Conservation (phyloP, 306 rosid genomes). For the Phaseolus lunatus region DNA sequence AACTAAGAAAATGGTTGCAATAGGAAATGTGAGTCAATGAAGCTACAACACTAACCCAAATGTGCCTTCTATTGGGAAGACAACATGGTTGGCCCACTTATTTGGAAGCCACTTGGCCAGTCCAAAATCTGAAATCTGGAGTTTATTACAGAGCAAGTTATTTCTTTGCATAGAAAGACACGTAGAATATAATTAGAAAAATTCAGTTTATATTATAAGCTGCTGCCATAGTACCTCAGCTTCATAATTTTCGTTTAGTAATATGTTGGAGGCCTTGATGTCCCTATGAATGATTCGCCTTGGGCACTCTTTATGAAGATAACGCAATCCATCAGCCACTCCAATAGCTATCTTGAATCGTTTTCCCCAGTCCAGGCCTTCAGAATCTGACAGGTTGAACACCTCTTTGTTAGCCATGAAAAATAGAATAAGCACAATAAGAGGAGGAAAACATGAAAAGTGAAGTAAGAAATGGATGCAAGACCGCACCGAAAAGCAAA, state of each 20-base stretch:
- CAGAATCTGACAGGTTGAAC: conserved; percentile 62
- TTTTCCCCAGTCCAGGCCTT: conserved; percentile 70
- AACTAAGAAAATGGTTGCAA: conserved; percentile 8
- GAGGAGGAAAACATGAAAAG: neutral
- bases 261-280: conserved; percentile 91
- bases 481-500: conserved; percentile 75
- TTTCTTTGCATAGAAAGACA: neutral
- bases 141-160: neutral
- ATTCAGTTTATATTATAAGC: neutral
- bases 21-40: conserved; percentile 10
- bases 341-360: conserved; percentile 87
- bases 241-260: conserved; percentile 69
- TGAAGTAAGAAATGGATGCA: conserved; percentile 37
- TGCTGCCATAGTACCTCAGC: conserved; percentile 68
- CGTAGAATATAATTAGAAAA: too few species aligned
- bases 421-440: neutral
- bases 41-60: conserved; percentile 73
- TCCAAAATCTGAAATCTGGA: conserved; percentile 96
- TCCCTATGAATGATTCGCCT: conserved; percentile 93
- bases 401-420: conserved; percentile 40
- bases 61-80: conserved; percentile 97
- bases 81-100: conserved; percentile 93
- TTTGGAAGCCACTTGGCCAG: conserved; percentile 97
- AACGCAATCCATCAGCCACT: conserved; percentile 79
- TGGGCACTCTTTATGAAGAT: conserved; percentile 87